Percentiles rank a stretch among this genome's conserved stretches.
Evolutionary conservation across 371 early-diverging fungal species (phyloP).

Genomic region (Mortierella sp.): DNA sequence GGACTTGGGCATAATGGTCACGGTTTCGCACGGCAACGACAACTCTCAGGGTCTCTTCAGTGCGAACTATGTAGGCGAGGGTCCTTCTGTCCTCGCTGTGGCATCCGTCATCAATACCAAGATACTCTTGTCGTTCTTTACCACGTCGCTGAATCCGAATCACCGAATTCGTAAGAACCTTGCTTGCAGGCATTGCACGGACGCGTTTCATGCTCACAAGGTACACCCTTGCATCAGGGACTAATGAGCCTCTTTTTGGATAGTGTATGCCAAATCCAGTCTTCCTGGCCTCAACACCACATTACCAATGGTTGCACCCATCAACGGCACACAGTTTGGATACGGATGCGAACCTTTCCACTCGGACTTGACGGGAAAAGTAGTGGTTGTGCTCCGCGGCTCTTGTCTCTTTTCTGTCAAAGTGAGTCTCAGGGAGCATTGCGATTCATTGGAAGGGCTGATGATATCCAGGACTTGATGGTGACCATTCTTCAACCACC

Average conservation of each 20-base stretch:
- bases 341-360: slow-evolving; percentile 18
- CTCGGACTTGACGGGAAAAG: slow-evolving; percentile 24
- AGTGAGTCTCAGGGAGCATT: slow-evolving; percentile 7
- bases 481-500: neutral
- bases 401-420: slow-evolving; percentile 17
- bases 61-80: slow-evolving; percentile 28
- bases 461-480: no score
- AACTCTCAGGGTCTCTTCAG: slow-evolving; percentile 28
- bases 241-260: neutral
- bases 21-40: slow-evolving; percentile 42
- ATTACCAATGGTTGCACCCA: slow-evolving; percentile 6
- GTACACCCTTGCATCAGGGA: no score
- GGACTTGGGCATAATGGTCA: slow-evolving; percentile 14
- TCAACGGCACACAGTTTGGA: slow-evolving; percentile 30
- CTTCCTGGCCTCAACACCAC: slow-evolving; percentile 8
- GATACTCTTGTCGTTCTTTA: slow-evolving; percentile 13
- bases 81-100: slow-evolving; percentile 15
- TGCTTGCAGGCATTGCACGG: no score
- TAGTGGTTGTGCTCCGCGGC: slow-evolving; percentile 32
- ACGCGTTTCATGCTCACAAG: no score
- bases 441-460: no score
- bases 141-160: slow-evolving; percentile 5
- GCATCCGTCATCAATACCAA: slow-evolving; percentile 38
- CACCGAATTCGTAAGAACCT: slow-evolving; percentile 9
- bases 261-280: slow-evolving; percentile 15